Base-by-base conservation (phyloP, 108 stramenopile species). In the Phaeodactylum tricornutum region DNA sequence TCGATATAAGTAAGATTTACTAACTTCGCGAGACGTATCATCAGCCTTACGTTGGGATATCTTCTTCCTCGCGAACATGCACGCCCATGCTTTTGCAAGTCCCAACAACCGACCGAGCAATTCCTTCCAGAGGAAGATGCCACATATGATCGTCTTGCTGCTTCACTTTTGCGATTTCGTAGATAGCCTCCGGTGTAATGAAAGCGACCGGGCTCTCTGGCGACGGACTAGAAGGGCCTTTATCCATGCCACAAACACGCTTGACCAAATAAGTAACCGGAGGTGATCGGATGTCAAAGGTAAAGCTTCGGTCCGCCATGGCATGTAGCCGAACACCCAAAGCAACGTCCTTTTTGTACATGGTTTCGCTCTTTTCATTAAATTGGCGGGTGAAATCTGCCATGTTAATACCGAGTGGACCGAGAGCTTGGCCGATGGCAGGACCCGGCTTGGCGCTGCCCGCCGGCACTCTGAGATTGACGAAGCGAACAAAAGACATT, bases 341-440 rank as follows among this genome's bases (percentile, higher is more conserved):
- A 8, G 87, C 82, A 11, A 69, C 79, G 23, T 81, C 81, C 28
- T 62, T 74, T 67, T 72, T 70, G 55, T 79, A 85, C 42, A 69
- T 61, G 20, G 50, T 53, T 57, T 70, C 78, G 15, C 89, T 79
- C 30, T 57, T 57, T 25, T 84, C 94, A 59, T 96, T 96, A 62
- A 96, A 96, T 43, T 91, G 79, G 62, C 90, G 87, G 74, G 89
- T 92, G 50, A 96, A 96, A 51, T 93, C 84, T 30, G 87, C 87
- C 92, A 96, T 96, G 77, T 96, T 96, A 53, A 96, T 84, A 36
- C 92, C 94, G 20, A 96, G 67, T 0, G 94, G 94, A 58, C 94
- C 94, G 34, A 96, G 71, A 20, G 94, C 87, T 69, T 96, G 92
- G 26, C 94, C 94, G 47, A 96, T 84, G 34, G 86, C 77, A 5